Base-by-base conservation (phyloP, 1,284 basidiomycete genomes). In the Irpex rosettiformis region DNA sequence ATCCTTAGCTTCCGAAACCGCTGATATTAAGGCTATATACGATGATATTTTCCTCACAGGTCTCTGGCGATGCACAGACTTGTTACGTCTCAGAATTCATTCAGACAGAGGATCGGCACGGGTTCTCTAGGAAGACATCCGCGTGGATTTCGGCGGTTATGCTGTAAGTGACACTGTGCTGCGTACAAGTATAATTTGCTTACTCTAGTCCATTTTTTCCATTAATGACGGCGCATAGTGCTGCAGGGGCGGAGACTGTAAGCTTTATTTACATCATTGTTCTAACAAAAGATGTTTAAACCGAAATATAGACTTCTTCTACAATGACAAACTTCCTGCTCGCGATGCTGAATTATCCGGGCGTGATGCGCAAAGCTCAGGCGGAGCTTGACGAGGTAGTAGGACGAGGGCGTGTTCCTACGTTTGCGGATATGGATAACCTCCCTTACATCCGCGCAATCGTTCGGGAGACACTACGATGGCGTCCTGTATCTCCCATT, bases 391-490 rank as follows among this genome's bases (percentile, higher is more conserved):
- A 58, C 25, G 25, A n/a, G 11, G 57, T 58, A 16, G 29, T 53
- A 10, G 57, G 57, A 8, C 24, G 24, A 11, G 57, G 47, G 16
- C 24, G 52, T 2, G 28, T 54, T 13, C 57, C 57, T 10, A 37
- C 29, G 4, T 30, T 58, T 33, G n/a, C 21, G 10, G 57, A 58
- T 42, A 27, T 21, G 8, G 42, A 30, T 8, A 18, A 8, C 7
- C 52, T 58, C n/a, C 57, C 57, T 29, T 58, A 58, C 21, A 37
- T 58, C 11, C 24, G 7, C n/a, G 57, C 57, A 3, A 22, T 58
- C 27, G 45, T 58, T 28, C 24, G 40, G n/a, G 57, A 58, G 13
- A 52, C 52, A 8, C 45, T 55, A 16, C 4, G 56, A 16, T 55
- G 53, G 45, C 25, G 48, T 10, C 22, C 48, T 27, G 24, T 29